These are phyloP conservation scores for Saussurea involucrata DNA, from an alignment of 129 eudicot species.

Conservation along the genomic window DNA sequence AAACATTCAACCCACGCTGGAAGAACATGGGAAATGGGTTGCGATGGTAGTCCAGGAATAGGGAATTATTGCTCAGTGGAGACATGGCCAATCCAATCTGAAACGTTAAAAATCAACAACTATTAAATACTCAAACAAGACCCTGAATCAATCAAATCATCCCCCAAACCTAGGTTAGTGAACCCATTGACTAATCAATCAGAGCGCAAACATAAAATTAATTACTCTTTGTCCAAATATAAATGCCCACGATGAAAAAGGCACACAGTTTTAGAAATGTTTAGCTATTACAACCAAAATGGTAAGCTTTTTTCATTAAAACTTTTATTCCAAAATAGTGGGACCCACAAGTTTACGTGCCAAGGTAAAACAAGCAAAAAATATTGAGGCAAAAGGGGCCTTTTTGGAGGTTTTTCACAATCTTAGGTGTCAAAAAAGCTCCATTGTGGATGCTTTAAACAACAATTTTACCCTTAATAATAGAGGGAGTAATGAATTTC, in stretches of 20 bases:
- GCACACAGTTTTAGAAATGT: background rate
- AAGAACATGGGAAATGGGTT: slow-evolving; percentile 96
- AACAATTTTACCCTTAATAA: background rate
- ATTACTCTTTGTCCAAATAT: no score
- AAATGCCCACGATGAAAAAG: background rate
- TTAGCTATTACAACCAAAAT: background rate
- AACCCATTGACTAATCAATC: no score
- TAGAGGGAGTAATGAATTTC: background rate
- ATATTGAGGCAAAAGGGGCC: background rate
- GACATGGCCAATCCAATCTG: slow-evolving; percentile 98
- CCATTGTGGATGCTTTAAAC: background rate
- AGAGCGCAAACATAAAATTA: no score
- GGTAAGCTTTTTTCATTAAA: background rate
- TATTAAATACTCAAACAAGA: background rate
- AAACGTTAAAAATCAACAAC: background rate
- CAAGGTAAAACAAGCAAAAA: background rate
- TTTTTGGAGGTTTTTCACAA: no score
- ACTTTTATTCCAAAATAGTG: background rate
- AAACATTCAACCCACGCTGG: slow-evolving; percentile 95
- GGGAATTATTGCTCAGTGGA: slow-evolving; percentile 94
- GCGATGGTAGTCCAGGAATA: slow-evolving; percentile 89
- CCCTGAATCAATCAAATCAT: no score
- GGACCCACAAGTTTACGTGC: background rate
- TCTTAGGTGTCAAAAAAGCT: background rate
- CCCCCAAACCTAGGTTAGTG: no score